Evolutionary conservation across 139 green algal genomes (phyloP).

Genomic region (Parachlorella kessleri): DNA sequence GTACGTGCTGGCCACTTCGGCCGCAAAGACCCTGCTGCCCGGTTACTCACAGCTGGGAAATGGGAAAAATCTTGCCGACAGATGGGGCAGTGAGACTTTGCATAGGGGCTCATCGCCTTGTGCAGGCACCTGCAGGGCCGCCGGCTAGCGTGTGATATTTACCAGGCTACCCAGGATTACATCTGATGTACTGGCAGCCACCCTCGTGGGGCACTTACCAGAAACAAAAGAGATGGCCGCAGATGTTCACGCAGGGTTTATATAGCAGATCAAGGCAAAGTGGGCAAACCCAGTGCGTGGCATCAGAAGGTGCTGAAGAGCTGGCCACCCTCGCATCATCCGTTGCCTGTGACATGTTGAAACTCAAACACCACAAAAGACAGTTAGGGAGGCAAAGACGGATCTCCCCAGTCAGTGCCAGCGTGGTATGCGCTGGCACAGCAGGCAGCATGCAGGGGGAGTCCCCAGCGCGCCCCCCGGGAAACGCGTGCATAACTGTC

Average conservation of each 20-base stretch:
- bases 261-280: conserved; percentile 82
- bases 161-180: background rate
- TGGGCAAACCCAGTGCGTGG: conserved; percentile 64
- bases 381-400: too few species aligned
- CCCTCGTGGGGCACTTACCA: conserved; percentile 53
- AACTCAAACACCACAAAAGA: too few species aligned
- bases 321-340: too few species aligned
- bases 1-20: too few species aligned
- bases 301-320: background rate
- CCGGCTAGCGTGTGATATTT: too few species aligned
- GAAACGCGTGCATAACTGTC: too few species aligned
- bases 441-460: too few species aligned
- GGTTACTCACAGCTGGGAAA: conserved; percentile 39
- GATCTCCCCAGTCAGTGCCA: too few species aligned
- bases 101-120: conserved; percentile 43
- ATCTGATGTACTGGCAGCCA: background rate
- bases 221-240: conserved; percentile 83
- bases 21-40: background rate
- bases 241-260: conserved; percentile 76
- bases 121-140: conserved; percentile 22
- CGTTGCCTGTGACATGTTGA: too few species aligned
- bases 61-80: conserved; percentile 40
- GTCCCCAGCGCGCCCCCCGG: too few species aligned
- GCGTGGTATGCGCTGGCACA: too few species aligned
- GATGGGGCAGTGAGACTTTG: conserved; percentile 34